Evolutionary conservation across 1,284 basidiomycete species (phyloP).

Genomic region (Malassezia nana): DNA sequence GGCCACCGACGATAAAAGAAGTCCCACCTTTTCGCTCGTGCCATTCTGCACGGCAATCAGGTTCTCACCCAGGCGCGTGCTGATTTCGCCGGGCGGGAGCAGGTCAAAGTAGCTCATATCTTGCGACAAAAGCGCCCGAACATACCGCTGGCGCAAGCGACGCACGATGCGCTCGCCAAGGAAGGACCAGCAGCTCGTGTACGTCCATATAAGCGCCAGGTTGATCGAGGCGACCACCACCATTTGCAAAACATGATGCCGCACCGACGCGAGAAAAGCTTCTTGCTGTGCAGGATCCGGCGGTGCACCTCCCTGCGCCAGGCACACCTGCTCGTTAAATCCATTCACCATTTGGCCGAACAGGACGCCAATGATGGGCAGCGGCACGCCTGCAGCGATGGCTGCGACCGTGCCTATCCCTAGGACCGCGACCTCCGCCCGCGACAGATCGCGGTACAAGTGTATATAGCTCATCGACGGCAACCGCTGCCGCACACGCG

Average conservation of each 20-base stretch:
- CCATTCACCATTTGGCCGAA: slow-evolving; percentile 38
- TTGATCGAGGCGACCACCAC: slow-evolving; percentile 34
- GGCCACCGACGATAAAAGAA: slow-evolving; percentile 28
- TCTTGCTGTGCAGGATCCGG: slow-evolving; percentile 15
- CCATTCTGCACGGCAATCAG: slow-evolving; percentile 35
- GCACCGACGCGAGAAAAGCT: slow-evolving; percentile 24
- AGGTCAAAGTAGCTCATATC: slow-evolving; percentile 47
- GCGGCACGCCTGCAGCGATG: slow-evolving; percentile 33
- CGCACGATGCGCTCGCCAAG: slow-evolving; percentile 34
- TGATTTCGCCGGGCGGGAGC: slow-evolving; percentile 30
- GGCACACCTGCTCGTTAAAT: slow-evolving; percentile 30
- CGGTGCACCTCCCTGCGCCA: neutral
- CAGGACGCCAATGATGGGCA: slow-evolving; percentile 36
- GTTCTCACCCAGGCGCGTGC: slow-evolving; percentile 28
- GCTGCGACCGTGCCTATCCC: slow-evolving; percentile 28
- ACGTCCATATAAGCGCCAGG: slow-evolving; percentile 40
- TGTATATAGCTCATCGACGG: slow-evolving; percentile 21
- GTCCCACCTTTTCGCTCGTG: slow-evolving; percentile 37
- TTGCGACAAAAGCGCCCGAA: slow-evolving; percentile 50
- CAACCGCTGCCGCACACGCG: neutral
- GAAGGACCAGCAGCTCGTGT: slow-evolving; percentile 36
- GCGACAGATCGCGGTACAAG: slow-evolving; percentile 20
- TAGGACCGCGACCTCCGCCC: slow-evolving; percentile 22
- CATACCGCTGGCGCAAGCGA: slow-evolving; percentile 49
- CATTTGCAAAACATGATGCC: slow-evolving; percentile 31